Base-by-base conservation (phyloP, 768 basidiomycete species). In the Cubamyces lactineus region DNA sequence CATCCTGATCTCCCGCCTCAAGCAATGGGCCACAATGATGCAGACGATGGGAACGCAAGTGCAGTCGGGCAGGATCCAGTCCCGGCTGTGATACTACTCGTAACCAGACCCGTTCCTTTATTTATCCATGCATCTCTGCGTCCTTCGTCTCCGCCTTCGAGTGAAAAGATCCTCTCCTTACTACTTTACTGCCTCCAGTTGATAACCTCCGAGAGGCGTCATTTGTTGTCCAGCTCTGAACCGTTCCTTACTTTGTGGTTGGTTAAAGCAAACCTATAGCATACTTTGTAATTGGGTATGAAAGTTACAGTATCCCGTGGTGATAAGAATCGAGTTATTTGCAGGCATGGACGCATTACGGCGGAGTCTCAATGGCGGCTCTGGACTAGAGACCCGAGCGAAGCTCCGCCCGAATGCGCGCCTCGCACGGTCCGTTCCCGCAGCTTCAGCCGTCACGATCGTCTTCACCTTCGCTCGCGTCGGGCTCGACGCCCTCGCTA, bases 1-100 rank as follows among this genome's bases (percentile, higher is more conserved):
- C 26, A 21, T 39, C 17, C 28, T 64, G 19, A 24, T 64, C 9
- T 23, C 46, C 8, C 62, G 62, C 5, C 57, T 63, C 21, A 26
- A 19, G 40, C 57, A 58, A 30, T 63, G 62, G 62, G 54, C 55
- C 8, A 47, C 46, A 17, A 52, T 57, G 55, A 57, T 57, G 61
- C 48, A 57, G 24, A 51, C 49, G 21, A 30, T 34, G 26, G 57
- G 34, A 7, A 28, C 41, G 41, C 49, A 51, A 17, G 28, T 21
- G n/a, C 57, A 59, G 49, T 19, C 28, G 5, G 41, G 49, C 13
- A 16, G 40, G 1, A 40, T 50, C 3, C 49, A 45, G 19, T 59
- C 57, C 13, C 19, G 57, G 49, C 57, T 59, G 13, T 59, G 49
- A 58, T 7, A 11, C 34, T 34, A 34, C 34, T 34, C 28, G 28